Percentiles rank a stretch among this genome's conserved stretches.
Evolutionary conservation across 1,139 yeast genomes (phyloP).

Genomic region (Blastobotrys ciferrii): DNA sequence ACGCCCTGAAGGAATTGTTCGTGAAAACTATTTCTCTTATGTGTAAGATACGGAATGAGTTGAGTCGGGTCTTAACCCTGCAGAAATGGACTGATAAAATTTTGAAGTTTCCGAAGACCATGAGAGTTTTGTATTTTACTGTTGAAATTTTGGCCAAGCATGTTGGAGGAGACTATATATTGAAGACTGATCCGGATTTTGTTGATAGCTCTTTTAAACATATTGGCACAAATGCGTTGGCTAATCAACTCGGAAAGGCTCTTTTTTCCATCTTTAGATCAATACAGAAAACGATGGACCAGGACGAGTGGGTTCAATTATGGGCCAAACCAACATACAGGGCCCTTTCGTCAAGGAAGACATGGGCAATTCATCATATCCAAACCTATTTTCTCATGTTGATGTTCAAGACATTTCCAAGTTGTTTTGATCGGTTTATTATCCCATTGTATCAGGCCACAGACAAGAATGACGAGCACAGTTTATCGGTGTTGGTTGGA

Average conservation of each 20-base stretch:
- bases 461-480: constrained; percentile 30
- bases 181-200: constrained; percentile 47
- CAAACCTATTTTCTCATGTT: constrained; percentile 62
- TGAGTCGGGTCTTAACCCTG: constrained; percentile 30
- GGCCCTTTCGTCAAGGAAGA: constrained; percentile 35
- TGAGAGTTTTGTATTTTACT: constrained; percentile 59
- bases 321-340: constrained; percentile 50
- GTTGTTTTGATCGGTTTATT: constrained; percentile 44
- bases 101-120: constrained; percentile 46
- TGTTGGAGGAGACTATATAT: constrained; percentile 43
- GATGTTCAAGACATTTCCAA: constrained; percentile 52
- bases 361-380: constrained; percentile 46
- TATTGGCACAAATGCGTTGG: constrained; percentile 59
- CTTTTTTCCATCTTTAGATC: constrained; percentile 44
- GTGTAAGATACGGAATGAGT: constrained; percentile 19
- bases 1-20: constrained; percentile 61
- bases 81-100: constrained; percentile 47
- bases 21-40: constrained; percentile 48
- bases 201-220: constrained; percentile 46
- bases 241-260: constrained; percentile 67
- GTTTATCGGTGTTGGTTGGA: constrained; percentile 49
- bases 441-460: constrained; percentile 24
- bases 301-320: constrained; percentile 47
- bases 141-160: constrained; percentile 55
- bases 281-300: constrained; percentile 24